These are phyloP conservation scores for Pyrrhoderma noxium DNA, from an alignment of 1,284 basidiomycete species.

Conservation along the genomic window DNA sequence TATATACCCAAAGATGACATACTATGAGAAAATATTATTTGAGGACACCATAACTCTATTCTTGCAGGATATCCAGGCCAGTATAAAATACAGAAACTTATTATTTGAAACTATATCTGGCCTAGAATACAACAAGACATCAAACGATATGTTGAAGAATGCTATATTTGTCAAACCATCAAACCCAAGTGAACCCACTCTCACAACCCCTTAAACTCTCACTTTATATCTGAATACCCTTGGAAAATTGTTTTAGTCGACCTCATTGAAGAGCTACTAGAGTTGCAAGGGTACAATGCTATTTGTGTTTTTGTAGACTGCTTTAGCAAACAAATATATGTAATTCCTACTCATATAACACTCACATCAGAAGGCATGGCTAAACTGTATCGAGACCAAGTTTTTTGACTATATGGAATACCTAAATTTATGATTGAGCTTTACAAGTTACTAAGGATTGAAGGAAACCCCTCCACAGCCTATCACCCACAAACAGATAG, in stretches of 20 bases:
- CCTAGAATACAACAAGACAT: background rate
- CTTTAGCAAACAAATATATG: constrained; percentile 27
- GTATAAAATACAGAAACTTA: background rate
- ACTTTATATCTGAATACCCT: background rate
- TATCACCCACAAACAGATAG: constrained; percentile 4
- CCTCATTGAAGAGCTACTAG: constrained; percentile 4
- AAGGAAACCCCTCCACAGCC: constrained; percentile 2
- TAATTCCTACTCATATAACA: constrained; percentile 25
- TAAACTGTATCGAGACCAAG: constrained; percentile 21
- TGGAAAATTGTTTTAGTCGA: constrained; percentile 2
- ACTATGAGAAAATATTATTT: too few species aligned
- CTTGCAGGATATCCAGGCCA: background rate
- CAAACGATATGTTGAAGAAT: background rate
- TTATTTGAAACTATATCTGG: background rate
- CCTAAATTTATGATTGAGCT: constrained; percentile 24
- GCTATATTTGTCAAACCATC: background rate
- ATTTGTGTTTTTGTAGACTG: constrained; percentile 33
- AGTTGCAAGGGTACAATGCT: constrained; percentile 27
- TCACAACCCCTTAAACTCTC: background rate
- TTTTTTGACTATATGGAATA: constrained; percentile 29
- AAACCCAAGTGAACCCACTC: background rate
- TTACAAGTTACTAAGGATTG: background rate
- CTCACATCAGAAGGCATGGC: constrained; percentile 26
- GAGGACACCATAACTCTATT: background rate
- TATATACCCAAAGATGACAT: too few species aligned